Evolutionary conservation across 257 asterid genomes (phyloP), one percentile per base, ranked within the genome.

Genomic region (Schizonepeta tenuifolia): DNA sequence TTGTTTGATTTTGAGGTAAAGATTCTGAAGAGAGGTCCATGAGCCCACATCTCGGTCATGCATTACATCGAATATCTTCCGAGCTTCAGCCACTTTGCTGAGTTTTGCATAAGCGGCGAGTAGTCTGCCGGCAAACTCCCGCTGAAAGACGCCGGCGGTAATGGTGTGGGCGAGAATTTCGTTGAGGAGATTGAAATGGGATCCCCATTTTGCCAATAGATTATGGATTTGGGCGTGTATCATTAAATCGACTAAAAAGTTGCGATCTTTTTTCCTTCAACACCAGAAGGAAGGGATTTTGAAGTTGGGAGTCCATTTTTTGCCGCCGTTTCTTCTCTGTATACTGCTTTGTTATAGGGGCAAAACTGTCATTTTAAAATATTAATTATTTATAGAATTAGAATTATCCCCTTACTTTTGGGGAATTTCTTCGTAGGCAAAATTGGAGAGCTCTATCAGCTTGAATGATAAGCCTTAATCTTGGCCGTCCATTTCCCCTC

Each of bases 21-120:
- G 87, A 75, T 81, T 79, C 73, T 83, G 74, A 57, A 91, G 83
- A 65, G 89, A 86, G 73, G 86, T 87, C 95, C 95, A 87, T 14
- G 88, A 86, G 66, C 85, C 83, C 49, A 91, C 79, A 65, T 89
- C 87, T 54, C 92, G 90, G 51, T 65, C 50, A 0, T 71, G 80
- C 81, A 91, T 87, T 82, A 47, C 76, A 18, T 72, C 87, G 69
- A 87, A 89, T 66, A 91, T 54, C 51, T 79, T 81, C 64, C 66
- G 86, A 65, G 87, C 91, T 51, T 75, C 66, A 8, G 20, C 21
- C 10, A 85, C 59, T 78, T 83, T 83, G 75, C 59, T 72, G 65
- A 85, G 83, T 57, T 82, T 86, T 2, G 83, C 65, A 28, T 83
- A 89, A 31, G 75, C 54, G 15, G 82, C 78, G 41, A 90, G 85